Conservation (phyloP, 148 eudicot species). For the Agrostemma githago region DNA sequence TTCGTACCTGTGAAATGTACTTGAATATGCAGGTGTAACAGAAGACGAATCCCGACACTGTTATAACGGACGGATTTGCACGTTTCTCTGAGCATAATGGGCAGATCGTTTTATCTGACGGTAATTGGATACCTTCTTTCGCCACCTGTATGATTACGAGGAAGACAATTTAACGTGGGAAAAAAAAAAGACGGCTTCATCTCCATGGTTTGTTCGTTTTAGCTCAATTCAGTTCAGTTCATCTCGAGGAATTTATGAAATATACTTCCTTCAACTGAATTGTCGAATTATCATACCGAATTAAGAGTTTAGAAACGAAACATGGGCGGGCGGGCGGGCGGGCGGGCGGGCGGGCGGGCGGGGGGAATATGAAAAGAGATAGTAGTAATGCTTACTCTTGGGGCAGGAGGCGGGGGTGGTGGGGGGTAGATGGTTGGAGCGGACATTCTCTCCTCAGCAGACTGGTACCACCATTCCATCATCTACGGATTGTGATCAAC, state of each 20-base stretch:
- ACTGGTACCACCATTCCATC: constrained; percentile 99
- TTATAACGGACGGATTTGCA: constrained; percentile 81
- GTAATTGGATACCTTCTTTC: constrained; percentile 85
- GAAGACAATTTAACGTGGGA: too few relatives aligned
- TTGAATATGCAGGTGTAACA: constrained; percentile 92
- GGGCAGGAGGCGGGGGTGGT: constrained; percentile 95
- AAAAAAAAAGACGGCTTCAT: too few relatives aligned
- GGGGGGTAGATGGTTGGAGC: constrained; percentile 97
- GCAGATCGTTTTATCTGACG: constrained; percentile 71
- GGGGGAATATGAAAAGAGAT: background rate
- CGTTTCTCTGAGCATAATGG: constrained; percentile 89
- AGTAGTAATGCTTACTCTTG: constrained; percentile 45
- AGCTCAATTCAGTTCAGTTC: too few relatives aligned
- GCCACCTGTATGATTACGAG: too few relatives aligned
- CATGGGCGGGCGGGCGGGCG: background rate
- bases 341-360: background rate
- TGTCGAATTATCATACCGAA: too few relatives aligned
- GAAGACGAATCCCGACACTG: constrained; percentile 94
- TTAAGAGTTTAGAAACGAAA: background rate
- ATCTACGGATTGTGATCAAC: constrained; percentile 40
- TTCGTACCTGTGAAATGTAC: constrained; percentile 82
- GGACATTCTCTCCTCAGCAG: constrained; percentile 98
- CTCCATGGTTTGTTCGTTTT: too few relatives aligned
- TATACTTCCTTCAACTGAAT: too few relatives aligned
- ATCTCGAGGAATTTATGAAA: too few relatives aligned